Conservation (phyloP, 306 rosid species). For the Rosa chinensis region DNA sequence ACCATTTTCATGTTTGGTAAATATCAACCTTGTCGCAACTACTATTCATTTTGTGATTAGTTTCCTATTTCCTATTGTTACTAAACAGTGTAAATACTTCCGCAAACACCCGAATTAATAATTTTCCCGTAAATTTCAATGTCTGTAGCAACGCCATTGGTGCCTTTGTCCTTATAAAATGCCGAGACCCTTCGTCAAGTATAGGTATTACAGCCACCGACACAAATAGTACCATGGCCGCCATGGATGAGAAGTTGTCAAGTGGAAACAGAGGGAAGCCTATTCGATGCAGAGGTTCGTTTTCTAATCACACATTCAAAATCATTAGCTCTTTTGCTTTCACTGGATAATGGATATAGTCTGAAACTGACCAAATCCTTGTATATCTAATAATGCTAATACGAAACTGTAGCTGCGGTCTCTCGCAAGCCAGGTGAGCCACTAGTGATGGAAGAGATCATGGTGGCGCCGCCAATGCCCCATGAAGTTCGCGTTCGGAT, state of each 20-base stretch:
- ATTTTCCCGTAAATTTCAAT: too few species aligned
- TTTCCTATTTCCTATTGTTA: too few species aligned
- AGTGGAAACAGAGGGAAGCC: slow-evolving; percentile 44
- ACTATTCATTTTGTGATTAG: too few species aligned
- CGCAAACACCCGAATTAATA: too few species aligned
- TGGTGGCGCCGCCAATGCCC: slow-evolving; percentile 81
- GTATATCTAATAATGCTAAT: neutral
- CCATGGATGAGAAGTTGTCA: slow-evolving; percentile 44
- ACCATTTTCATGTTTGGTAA: too few species aligned
- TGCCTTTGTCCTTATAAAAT: neutral
- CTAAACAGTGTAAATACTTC: too few species aligned
- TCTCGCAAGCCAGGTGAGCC: slow-evolving; percentile 67
- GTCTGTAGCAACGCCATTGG: too few species aligned
- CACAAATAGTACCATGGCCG: neutral
- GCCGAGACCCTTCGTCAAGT: neutral
- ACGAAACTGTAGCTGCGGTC: slow-evolving; percentile 55
- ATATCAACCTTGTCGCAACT: too few species aligned
- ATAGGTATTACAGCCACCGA: neutral
- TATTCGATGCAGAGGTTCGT: slow-evolving; percentile 65
- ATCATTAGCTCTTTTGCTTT: neutral
- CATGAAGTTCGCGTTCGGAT: slow-evolving; percentile 67
- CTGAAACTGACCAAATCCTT: neutral
- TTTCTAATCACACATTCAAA: neutral
- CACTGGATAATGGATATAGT: neutral
- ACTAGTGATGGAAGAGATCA: slow-evolving; percentile 57